Evolutionary conservation across 306 rosid species (phyloP), one percentile per base, ranked within the genome.

Genomic region (Quercus bicolor): DNA sequence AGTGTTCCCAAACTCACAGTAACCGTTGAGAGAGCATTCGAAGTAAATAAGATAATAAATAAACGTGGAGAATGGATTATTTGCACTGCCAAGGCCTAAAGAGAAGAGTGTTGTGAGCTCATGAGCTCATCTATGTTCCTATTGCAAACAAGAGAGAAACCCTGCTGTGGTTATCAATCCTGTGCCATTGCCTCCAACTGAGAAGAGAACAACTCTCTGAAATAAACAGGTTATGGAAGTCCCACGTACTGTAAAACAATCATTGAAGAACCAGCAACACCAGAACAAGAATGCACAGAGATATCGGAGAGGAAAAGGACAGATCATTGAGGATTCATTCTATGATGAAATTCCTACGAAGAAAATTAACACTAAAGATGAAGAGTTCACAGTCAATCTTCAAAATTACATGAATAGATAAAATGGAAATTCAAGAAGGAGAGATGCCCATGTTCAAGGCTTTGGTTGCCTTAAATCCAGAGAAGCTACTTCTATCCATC

Each of bases 191-290:
- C 82, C 89, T 74, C 86, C 87, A 77, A 77, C 88, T 83, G 33
- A 40, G 45, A 40, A 40, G 90, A 77, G 70, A 78, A 71, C 82
- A 81, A 79, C 80, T 70, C 74, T 15, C 77, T 73, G 40, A 60
- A 24, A 62, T 86, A 80, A 86, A 80, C 70, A 66, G 66, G 72
- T 71, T 37, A 53, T 78, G 37, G 57, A 77, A 78, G 74, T 31
- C 74, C 76, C 37, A 85, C 76, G 1, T 85, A 40, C 45, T 40
- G 96, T 72, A 92, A 90, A 80, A 97, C 98, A 84, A 92, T 95
- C 86, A 87, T 95, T 80, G 98, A 95, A 89, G 94, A 85, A 84
- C 97, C 98, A 11, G 88, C 85, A 70, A 84, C 98, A 52, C 98
- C 98, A 24, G 97, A 90, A 76, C 89, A 80, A 74, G 91, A 91